phyloP scores from a whole-genome alignment of 176 grass and related monocot genomes.

The Dendrocalamus sinicus region DNA sequence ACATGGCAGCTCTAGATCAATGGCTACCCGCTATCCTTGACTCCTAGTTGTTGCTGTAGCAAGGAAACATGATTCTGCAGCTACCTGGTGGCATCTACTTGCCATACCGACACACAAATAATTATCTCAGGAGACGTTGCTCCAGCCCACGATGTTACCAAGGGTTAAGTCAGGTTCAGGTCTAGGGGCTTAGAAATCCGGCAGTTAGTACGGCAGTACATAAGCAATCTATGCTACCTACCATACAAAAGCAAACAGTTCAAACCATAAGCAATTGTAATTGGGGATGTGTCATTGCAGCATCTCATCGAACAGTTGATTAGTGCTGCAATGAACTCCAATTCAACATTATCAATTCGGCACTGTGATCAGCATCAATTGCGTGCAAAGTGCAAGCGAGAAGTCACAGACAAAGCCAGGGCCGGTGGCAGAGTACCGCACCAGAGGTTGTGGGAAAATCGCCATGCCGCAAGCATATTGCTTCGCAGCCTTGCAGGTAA shows the following conservation, averaged over 20 bases:
- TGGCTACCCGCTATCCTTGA: neutral
- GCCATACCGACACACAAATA: neutral
- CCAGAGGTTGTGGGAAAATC: neutral
- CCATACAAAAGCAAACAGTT: neutral
- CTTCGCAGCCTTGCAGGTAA: neutral
- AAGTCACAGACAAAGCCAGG: neutral
- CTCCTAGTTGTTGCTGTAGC: neutral
- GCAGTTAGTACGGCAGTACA: neutral
- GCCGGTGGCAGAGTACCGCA: neutral
- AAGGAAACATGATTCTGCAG: slow-evolving; percentile 4
- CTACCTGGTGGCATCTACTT: neutral
- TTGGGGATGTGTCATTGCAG: neutral
- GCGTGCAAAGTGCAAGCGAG: neutral
- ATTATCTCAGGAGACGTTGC: neutral
- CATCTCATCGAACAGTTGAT: slow-evolving; percentile 34
- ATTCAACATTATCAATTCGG: neutral
- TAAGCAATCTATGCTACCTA: neutral
- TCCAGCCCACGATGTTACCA: slow-evolving; percentile 3
- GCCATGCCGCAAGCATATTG: neutral
- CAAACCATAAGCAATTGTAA: neutral
- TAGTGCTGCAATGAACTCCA: neutral
- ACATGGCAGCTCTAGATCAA: neutral
- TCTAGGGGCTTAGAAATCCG: neutral
- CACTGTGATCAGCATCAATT: neutral
- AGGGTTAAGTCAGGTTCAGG: neutral